phyloP scores from a whole-genome alignment of 352 stramenopile species.

The Globisporangium radiosum region DNA sequence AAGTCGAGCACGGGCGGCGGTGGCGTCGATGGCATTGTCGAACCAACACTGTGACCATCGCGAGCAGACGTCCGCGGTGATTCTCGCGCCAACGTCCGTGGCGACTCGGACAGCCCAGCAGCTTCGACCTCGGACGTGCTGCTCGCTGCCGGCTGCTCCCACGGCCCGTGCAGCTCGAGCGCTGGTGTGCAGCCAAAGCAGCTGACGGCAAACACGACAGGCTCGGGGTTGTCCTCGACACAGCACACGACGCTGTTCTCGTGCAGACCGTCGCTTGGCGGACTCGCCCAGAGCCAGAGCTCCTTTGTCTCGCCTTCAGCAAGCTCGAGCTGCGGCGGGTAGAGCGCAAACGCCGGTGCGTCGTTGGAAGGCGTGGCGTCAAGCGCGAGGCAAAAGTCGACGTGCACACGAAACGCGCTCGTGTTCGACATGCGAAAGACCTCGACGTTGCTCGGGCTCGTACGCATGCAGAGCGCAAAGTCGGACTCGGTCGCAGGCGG shows the following conservation, averaged over 20 bases:
- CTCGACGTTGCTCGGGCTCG: conserved; percentile 76
- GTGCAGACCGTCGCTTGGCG: conserved; percentile 43
- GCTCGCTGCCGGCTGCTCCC: conserved; percentile 57
- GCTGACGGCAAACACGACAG: conserved; percentile 79
- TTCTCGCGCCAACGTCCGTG: background rate
- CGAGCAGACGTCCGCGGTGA: background rate
- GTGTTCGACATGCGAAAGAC: conserved; percentile 90
- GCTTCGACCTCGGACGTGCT: conserved; percentile 44
- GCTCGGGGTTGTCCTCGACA: conserved; percentile 88
- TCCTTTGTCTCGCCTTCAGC: conserved; percentile 88
- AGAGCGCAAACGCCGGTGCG: conserved; percentile 54
- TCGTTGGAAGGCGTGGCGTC: background rate
- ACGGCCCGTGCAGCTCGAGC: conserved; percentile 78
- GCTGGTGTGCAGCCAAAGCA: conserved; percentile 82
- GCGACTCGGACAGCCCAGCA: background rate
- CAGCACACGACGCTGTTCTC: conserved; percentile 85
- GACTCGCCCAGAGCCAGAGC: conserved; percentile 89
- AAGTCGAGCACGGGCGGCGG: conserved; percentile 76
- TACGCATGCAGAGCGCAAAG: conserved; percentile 40
- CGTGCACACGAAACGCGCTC: conserved; percentile 63
- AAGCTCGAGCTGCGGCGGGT: conserved; percentile 69
- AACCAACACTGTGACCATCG: background rate
- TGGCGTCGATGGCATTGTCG: background rate
- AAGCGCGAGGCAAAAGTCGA: conserved; percentile 51
- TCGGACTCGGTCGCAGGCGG: conserved; percentile 35